Percentiles rank a stretch among this genome's conserved stretches.
These are phyloP conservation scores for Porphyrellus cyaneotinctus DNA, from an alignment of 768 basidiomycete genomes.

Conservation along the genomic window DNA sequence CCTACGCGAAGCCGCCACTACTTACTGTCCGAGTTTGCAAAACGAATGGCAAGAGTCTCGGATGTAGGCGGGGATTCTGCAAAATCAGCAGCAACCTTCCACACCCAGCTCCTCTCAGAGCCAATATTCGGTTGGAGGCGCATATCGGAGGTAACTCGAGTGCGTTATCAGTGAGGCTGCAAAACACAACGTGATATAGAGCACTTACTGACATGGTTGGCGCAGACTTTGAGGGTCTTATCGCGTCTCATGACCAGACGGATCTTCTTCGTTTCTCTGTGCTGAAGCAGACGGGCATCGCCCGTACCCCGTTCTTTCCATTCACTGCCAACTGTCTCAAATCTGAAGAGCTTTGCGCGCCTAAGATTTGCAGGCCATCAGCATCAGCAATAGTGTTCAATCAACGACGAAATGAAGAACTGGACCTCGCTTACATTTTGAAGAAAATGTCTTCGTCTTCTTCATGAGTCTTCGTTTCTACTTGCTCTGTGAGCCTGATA, in stretches of 20 bases:
- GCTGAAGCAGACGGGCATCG: constrained; percentile 86
- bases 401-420: not conserved
- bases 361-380: constrained; percentile 41
- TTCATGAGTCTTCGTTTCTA: constrained; percentile 92
- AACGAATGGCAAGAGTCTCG: constrained; percentile 97
- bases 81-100: constrained; percentile 95
- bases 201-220: constrained; percentile 85
- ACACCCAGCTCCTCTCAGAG: constrained; percentile 99
- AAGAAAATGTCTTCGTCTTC: constrained; percentile 91
- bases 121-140: constrained; percentile 95
- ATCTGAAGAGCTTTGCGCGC: constrained; percentile 98
- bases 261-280: constrained; percentile 87
- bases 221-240: constrained; percentile 99
- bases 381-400: constrained; percentile 2
- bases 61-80: constrained; percentile 85
- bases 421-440: constrained; percentile 74
- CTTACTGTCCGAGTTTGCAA: constrained; percentile 94
- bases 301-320: constrained; percentile 99
- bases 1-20: constrained; percentile 5
- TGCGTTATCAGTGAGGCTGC: constrained; percentile 2
- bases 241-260: constrained; percentile 99
- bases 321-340: constrained; percentile 69
- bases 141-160: constrained; percentile 83
- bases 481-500: constrained; percentile 92
- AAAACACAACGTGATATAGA: not conserved